These are phyloP conservation scores for Vigna unguiculata DNA, from an alignment of 306 rosid species.

Conservation along the genomic window DNA sequence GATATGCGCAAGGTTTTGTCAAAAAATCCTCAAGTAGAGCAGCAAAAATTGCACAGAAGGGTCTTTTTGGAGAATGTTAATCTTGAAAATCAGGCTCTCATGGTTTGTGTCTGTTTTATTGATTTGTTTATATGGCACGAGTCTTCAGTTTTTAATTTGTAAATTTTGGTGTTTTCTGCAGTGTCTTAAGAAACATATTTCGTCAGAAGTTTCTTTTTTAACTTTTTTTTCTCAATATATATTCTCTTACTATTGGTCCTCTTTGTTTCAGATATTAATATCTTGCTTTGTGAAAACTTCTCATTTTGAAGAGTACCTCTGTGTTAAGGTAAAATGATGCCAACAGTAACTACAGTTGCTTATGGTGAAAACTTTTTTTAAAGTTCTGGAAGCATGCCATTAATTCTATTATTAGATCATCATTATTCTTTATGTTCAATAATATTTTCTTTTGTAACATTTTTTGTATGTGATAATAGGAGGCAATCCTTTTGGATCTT, in stretches of 20 bases:
- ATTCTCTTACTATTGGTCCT: constrained; percentile 35
- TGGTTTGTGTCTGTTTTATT: constrained; percentile 54
- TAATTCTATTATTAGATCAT: constrained; percentile 28
- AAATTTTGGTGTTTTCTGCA: constrained; percentile 29
- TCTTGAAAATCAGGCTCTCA: constrained; percentile 94
- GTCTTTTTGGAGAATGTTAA: constrained; percentile 77
- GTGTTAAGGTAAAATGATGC: constrained; percentile 79
- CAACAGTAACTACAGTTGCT: constrained; percentile 13
- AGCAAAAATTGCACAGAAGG: constrained; percentile 97
- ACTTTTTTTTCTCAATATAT: constrained; percentile 21
- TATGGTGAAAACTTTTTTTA: constrained; percentile 1
- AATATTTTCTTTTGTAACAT: constrained; percentile 23
- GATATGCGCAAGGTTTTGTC: constrained; percentile 99
- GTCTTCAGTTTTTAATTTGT: constrained; percentile 17
- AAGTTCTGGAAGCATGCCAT: neutral
- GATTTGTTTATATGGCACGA: constrained; percentile 9
- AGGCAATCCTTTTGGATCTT: constrained; percentile 93
- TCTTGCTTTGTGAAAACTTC: constrained; percentile 99
- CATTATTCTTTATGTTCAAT: neutral
- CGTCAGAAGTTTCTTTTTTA: neutral
- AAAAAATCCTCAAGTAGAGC: constrained; percentile 97
- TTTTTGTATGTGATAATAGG: constrained; percentile 64
- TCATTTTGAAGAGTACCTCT: constrained; percentile 91
- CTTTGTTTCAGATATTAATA: constrained; percentile 76
- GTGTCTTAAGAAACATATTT: constrained; percentile 20